phyloP scores from a whole-genome alignment of 2,329 filamentous ascomycete genomes.

The Microcyclospora pomicola region DNA sequence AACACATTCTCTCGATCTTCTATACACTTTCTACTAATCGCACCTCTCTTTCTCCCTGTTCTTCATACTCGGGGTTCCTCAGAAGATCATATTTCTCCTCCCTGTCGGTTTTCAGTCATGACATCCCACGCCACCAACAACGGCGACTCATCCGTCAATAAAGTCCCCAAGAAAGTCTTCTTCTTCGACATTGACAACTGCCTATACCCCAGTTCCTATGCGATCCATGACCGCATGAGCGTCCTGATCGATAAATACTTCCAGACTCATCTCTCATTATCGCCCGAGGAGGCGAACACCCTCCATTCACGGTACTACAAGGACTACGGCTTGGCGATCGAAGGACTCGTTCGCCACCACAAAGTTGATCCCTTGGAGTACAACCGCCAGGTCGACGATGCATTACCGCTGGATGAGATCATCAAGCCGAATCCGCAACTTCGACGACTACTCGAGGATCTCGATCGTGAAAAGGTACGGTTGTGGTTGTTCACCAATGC shows the following conservation, averaged over 20 bases:
- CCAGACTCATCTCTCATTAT: slow-evolving; percentile 56
- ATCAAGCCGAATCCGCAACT: slow-evolving; percentile 67
- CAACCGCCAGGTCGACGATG: slow-evolving; percentile 89
- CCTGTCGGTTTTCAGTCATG: not conserved
- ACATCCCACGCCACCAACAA: slow-evolving; percentile 2
- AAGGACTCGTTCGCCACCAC: slow-evolving; percentile 85
- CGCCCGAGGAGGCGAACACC: slow-evolving; percentile 62
- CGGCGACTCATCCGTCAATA: slow-evolving; percentile 29
- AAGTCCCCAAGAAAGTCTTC: slow-evolving; percentile 22
- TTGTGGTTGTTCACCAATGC: slow-evolving; percentile 96
- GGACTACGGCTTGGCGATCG: slow-evolving; percentile 92
- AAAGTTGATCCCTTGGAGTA: slow-evolving; percentile 91
- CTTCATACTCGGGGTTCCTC: not conserved
- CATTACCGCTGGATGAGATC: slow-evolving; percentile 71
- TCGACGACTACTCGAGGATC: slow-evolving; percentile 61
- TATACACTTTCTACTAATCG: not conserved
- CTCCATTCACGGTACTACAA: slow-evolving; percentile 89
- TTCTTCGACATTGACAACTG: slow-evolving; percentile 98
- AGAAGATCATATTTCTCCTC: not conserved
- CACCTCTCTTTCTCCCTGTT: not conserved
- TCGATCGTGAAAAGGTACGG: slow-evolving; percentile 72
- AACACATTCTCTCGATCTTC: too few species aligned
- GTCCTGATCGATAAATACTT: slow-evolving; percentile 60
- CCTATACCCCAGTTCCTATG: slow-evolving; percentile 64
- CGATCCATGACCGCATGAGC: slow-evolving; percentile 81